Conservation (phyloP, 495 filamentous ascomycete genomes). For the Penicillium steckii region DNA sequence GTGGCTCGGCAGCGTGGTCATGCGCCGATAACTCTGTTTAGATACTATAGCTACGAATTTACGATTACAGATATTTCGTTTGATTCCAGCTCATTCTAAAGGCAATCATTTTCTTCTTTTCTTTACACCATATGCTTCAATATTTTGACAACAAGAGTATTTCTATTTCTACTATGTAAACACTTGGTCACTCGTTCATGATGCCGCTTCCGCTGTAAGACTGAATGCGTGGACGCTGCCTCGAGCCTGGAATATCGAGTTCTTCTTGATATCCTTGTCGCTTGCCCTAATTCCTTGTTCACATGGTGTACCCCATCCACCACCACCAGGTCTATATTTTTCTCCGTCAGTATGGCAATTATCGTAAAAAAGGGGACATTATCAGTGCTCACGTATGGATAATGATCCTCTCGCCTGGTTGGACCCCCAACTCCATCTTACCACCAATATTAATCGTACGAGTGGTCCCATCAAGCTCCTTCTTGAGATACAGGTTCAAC, state of each 20-base stretch:
- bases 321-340: conserved; percentile 20
- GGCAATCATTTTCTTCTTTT: no score
- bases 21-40: conserved; percentile 38
- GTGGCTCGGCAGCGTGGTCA: conserved; percentile 29
- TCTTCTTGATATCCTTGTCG: neutral
- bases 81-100: no score
- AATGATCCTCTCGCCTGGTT: conserved; percentile 19
- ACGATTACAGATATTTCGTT: neutral
- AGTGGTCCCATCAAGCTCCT: conserved; percentile 16
- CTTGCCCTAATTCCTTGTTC: neutral
- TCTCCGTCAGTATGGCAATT: conserved; percentile 1
- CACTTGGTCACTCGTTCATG: no score
- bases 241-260: conserved; percentile 11
- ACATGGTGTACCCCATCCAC: conserved; percentile 17
- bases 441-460: conserved; percentile 24
- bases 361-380: neutral
- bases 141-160: no score
- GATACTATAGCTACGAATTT: neutral
- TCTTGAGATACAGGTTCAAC: conserved; percentile 20
- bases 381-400: conserved; percentile 19
- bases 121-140: no score
- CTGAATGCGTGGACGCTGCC: conserved; percentile 20
- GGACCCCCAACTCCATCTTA: conserved; percentile 23
- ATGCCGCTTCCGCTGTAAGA: conserved; percentile 11
- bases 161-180: no score